A percentile compares a stretch with the other conserved stretches of the same genome.
Conservation (phyloP, 2,329 filamentous ascomycete species). For the Apiospora pterosperma region DNA sequence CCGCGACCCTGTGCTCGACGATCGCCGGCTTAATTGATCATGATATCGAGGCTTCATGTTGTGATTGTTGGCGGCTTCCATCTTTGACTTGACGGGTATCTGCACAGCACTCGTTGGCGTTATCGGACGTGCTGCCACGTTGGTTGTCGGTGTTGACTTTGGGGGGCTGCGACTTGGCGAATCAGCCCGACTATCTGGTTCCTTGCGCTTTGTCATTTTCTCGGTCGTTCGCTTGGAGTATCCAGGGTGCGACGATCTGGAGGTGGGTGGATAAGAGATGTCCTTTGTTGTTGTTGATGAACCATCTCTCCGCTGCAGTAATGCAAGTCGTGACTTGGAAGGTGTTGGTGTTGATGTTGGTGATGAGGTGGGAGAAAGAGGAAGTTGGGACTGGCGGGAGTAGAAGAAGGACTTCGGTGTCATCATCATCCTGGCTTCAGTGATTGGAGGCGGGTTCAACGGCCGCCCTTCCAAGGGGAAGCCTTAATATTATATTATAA, state of each 20-base stretch:
- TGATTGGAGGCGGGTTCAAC: slow-evolving; percentile 1
- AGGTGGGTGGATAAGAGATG: background rate
- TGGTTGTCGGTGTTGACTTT: slow-evolving; percentile 26
- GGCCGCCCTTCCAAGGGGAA: background rate
- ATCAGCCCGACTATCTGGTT: slow-evolving; percentile 19
- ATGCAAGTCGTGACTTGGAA: slow-evolving; percentile 5
- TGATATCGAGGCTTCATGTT: slow-evolving; percentile 30
- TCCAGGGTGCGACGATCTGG: slow-evolving; percentile 7
- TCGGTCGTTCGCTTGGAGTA: slow-evolving; percentile 2
- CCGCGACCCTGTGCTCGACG: slow-evolving; percentile 25
- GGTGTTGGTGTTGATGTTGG: slow-evolving; percentile 8
- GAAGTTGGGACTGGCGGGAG: slow-evolving; percentile 26
- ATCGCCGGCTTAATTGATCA: slow-evolving; percentile 28
- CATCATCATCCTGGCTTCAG: slow-evolving; percentile 27
- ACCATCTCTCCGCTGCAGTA: slow-evolving; percentile 17
- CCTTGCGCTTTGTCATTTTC: slow-evolving; percentile 24
- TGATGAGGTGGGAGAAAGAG: slow-evolving; percentile 13
- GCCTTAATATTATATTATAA: background rate
- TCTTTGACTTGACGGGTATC: slow-evolving; percentile 45
- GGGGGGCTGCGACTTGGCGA: slow-evolving; percentile 21
- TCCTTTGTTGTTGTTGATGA: background rate
- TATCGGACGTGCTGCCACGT: slow-evolving; percentile 27
- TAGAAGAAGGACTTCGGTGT: slow-evolving; percentile 37
- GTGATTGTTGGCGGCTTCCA: slow-evolving; percentile 30
- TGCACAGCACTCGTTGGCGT: slow-evolving; percentile 50